These are phyloP conservation scores for Pleurotus tuber-regium DNA, from an alignment of 768 basidiomycete genomes.

Conservation along the genomic window DNA sequence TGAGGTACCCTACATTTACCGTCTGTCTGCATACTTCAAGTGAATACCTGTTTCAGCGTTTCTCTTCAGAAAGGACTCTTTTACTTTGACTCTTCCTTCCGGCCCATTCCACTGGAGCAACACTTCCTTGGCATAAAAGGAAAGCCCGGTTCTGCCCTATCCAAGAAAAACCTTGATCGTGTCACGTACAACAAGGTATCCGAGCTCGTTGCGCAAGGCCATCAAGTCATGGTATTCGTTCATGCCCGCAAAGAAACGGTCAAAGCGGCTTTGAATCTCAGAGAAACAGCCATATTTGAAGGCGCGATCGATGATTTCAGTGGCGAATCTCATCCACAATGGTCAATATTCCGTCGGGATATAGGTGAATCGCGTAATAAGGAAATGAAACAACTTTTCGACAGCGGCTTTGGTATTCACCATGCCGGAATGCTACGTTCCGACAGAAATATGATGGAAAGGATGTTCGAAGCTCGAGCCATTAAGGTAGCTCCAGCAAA, in stretches of 20 bases:
- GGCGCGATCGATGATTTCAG: slow-evolving; percentile 76
- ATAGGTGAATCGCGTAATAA: slow-evolving; percentile 85
- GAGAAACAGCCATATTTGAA: slow-evolving; percentile 72
- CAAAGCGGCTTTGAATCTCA: slow-evolving; percentile 78
- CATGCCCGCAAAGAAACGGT: slow-evolving; percentile 98
- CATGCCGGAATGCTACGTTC: slow-evolving; percentile 97
- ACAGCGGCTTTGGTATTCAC: slow-evolving; percentile 92
- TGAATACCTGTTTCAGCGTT: slow-evolving; percentile 51
- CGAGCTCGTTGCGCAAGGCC: slow-evolving; percentile 83
- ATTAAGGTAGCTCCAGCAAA: slow-evolving; percentile 80
- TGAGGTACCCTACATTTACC: slow-evolving; percentile 51
- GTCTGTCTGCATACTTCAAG: background rate
- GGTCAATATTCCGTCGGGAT: slow-evolving; percentile 68
- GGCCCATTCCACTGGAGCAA: slow-evolving; percentile 95
- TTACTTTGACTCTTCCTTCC: slow-evolving; percentile 96
- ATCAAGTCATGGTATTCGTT: slow-evolving; percentile 99
- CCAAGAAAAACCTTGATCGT: slow-evolving; percentile 83
- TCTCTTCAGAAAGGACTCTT: slow-evolving; percentile 86
- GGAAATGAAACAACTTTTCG: slow-evolving; percentile 95
- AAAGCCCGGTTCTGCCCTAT: slow-evolving; percentile 69
- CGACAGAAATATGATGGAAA: slow-evolving; percentile 94
- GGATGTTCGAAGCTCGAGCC: slow-evolving; percentile 84
- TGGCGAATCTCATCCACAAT: slow-evolving; percentile 79
- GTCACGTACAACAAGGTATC: slow-evolving; percentile 91
- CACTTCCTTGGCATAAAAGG: slow-evolving; percentile 95